A percentile compares a stretch with the other conserved stretches of the same genome.
phyloP scores from a whole-genome alignment of 306 rosid species.

The Styphnolobium japonicum region DNA sequence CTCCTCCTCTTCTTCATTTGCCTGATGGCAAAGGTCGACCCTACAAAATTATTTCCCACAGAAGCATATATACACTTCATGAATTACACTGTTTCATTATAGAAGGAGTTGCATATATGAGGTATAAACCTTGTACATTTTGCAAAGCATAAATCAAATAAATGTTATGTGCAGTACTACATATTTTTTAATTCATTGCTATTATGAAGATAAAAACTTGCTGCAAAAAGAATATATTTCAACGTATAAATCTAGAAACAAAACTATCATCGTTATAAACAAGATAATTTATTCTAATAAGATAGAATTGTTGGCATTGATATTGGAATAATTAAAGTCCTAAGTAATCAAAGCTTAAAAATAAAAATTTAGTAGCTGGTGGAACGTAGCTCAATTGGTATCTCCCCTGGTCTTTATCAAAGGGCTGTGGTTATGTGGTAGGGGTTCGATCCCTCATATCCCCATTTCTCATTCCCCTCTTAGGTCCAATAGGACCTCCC shows the following conservation, averaged over 20 bases:
- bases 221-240: background rate
- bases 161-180: background rate
- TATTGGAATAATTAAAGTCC: background rate
- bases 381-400: no score
- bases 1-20: constrained; percentile 63
- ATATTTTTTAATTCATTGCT: background rate
- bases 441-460: no score
- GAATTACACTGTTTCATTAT: constrained; percentile 16
- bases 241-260: background rate
- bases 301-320: background rate
- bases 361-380: no score
- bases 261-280: background rate
- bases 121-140: background rate
- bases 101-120: background rate
- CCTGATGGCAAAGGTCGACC: constrained; percentile 84
- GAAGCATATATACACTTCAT: constrained; percentile 28
- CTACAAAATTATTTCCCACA: constrained; percentile 51
- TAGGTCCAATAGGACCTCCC: no score
- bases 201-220: background rate
- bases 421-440: no score
- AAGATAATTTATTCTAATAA: background rate
- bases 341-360: background rate
- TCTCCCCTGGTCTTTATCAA: no score
- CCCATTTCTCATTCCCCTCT: no score
- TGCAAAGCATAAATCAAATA: background rate